Percentiles rank a stretch among this genome's conserved stretches.
Evolutionary conservation across 805 yeast species (phyloP).

Genomic region (Hanseniaspora taiwanica): DNA sequence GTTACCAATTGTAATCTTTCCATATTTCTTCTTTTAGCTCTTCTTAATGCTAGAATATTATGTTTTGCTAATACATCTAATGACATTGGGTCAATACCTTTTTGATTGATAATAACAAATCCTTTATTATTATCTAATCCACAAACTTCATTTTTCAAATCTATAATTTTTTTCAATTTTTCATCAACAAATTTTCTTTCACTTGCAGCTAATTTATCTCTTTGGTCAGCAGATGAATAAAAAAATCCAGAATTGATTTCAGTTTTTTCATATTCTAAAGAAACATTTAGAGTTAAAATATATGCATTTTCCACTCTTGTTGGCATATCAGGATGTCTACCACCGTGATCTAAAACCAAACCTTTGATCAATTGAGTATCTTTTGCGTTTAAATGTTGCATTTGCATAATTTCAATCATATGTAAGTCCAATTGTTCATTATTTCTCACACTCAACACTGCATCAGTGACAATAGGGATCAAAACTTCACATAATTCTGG

Average conservation of each 20-base stretch:
- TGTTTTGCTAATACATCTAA: slow-evolving; percentile 87
- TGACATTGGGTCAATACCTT: slow-evolving; percentile 98
- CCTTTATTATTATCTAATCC: slow-evolving; percentile 58
- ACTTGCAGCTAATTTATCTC: slow-evolving; percentile 85
- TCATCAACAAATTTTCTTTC: slow-evolving; percentile 93
- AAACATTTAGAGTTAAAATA: slow-evolving; percentile 80
- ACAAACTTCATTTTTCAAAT: slow-evolving; percentile 85
- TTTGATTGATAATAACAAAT: slow-evolving; percentile 91
- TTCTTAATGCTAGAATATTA: slow-evolving; percentile 84
- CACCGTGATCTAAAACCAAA: slow-evolving; percentile 93
- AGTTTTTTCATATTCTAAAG: slow-evolving; percentile 92
- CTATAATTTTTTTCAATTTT: slow-evolving; percentile 80
- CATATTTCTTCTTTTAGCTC: slow-evolving; percentile 99
- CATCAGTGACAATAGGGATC: slow-evolving; percentile 93
- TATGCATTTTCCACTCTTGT: slow-evolving; percentile 69
- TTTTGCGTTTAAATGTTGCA: slow-evolving; percentile 83
- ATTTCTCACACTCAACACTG: slow-evolving; percentile 66
- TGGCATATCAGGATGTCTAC: slow-evolving; percentile 99
- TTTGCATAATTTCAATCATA: slow-evolving; percentile 96
- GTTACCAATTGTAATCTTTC: slow-evolving; percentile 92
- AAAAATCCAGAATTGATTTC: slow-evolving; percentile 94
- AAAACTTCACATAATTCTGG: slow-evolving; percentile 64
- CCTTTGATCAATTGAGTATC: slow-evolving; percentile 80
- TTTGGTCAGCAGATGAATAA: slow-evolving; percentile 89
- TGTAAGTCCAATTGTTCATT: slow-evolving; percentile 66